Evolutionary conservation across 305 asterid genomes (phyloP), one percentile per base, ranked within the genome.

Genomic region (Withania somnifera): DNA sequence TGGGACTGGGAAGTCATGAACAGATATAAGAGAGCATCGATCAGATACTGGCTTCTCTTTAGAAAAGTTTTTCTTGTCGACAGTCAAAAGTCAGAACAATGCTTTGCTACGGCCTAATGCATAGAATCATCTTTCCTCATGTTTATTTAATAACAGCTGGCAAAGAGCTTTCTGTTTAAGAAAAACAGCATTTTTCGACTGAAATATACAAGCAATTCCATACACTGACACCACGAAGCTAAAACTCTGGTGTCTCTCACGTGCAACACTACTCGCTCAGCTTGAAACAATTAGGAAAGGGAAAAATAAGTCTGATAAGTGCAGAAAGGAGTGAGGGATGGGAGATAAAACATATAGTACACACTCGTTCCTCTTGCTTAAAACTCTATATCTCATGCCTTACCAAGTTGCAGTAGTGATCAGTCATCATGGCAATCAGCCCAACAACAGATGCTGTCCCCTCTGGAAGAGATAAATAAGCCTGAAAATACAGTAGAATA

Each of bases 391-490:
- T 80, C 58, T 15, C 57, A 54, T 67, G 68, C 19, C 92, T 87
- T 84, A 93, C 98, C 99, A 94, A 87, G 87, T 94, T 92, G 91
- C 96, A 85, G 88, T 93, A 95, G 87, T 94, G 93, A 89, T 95
- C 99, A 24, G 98, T 93, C 98, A 94, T 94, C 99, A 95, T 92
- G 26, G 99, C 99, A 83, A 88, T 89, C 84, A 95, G 87, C 85
- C 99, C 99, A 82, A 90, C 91, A 14, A 90, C 95, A 82, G 97
- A 94, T 71, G 97, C 98, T 84, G 93, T 90, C 85, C 98, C 99
- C 84, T 94, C 97, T 13, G 99, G 98, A 84, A 95, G 99, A 69
- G 99, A 94, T 83, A 95, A 91, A 87, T 95, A 95, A 56, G 99
- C 99, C 99, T 95, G 98, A 87, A 86, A 89, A 79, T 53, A 81